Evolutionary conservation across 306 rosid genomes (phyloP).

Genomic region (Pterocarpus santalinus): DNA sequence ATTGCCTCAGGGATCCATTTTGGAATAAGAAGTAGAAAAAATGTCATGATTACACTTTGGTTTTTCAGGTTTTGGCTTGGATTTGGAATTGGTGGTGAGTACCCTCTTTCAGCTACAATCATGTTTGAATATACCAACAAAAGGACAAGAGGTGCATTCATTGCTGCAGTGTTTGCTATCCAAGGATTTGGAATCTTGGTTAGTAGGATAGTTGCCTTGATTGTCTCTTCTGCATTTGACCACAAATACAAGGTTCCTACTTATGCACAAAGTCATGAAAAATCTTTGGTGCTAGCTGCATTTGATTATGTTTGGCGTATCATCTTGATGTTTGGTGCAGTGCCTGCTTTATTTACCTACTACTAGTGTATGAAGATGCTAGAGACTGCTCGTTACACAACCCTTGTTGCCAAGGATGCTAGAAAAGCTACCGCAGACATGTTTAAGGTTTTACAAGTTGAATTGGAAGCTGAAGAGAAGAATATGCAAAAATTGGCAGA

Average conservation of each 20-base stretch:
- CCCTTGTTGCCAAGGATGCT: constrained; percentile 72
- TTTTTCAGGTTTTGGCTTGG: constrained; percentile 91
- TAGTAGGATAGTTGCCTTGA: constrained; percentile 71
- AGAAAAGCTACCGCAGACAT: constrained; percentile 69
- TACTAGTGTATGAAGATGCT: constrained; percentile 92
- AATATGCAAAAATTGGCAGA: constrained; percentile 28
- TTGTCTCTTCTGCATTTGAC: constrained; percentile 57
- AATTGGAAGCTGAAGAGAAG: constrained; percentile 61
- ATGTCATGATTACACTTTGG: constrained; percentile 67
- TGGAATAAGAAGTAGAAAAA: constrained; percentile 41
- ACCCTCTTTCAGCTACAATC: constrained; percentile 86
- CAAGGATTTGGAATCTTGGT: constrained; percentile 83
- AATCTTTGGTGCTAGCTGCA: constrained; percentile 48
- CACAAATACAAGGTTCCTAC: constrained; percentile 50
- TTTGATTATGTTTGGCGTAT: constrained; percentile 75
- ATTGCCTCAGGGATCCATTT: constrained; percentile 71
- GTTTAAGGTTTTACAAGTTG: constrained; percentile 73
- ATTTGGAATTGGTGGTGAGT: constrained; percentile 89
- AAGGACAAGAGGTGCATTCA: constrained; percentile 81
- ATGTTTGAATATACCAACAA: constrained; percentile 94
- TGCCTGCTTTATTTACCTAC: constrained; percentile 69
- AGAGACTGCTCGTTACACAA: constrained; percentile 79
- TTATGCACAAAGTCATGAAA: constrained; percentile 24
- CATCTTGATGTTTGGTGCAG: constrained; percentile 61
- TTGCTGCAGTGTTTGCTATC: constrained; percentile 87